Evolutionary conservation across 306 rosid species (phyloP), one percentile per base, ranked within the genome.

Genomic region (Ochetophila trinervis): DNA sequence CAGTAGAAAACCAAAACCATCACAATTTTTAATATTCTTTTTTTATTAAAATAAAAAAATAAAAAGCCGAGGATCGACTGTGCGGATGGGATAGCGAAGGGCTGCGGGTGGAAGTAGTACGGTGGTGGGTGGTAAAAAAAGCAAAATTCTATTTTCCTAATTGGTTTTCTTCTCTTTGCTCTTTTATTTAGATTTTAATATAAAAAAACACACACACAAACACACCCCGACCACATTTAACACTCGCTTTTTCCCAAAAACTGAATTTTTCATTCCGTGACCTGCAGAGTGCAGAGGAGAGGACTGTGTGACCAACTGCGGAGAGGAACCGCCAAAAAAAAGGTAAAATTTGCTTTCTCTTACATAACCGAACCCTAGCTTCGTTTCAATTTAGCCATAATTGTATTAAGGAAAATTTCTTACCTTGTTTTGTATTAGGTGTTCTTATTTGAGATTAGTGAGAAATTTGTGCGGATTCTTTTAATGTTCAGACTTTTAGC

Each of bases 11-110:
- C 37, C 11, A 44, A 16, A 50, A 48, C 7, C 23, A 64, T 23
- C 17, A 23, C 18, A 59, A 30, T 59, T 20, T 14, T 15, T 37
- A 30, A 58, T 11, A 2, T 8, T 27, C 17, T 24, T n/a, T 35
- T 45, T 27, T 27, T 27, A 27, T 27, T 27, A 40, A 16, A 4
- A 11, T 8, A 16, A 16, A 48, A 13, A 53, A 17, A 17, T 5
- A 8, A 32, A 32, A 16, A 48, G n/a, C 32, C 32, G 32, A 27
- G 6, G 16, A 49, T 1, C 5, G 27, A 48, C 22, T 63, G 51
- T 51, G 49, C 30, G 60, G 69, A 18, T 65, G 51, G 69, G 59
- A 59, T 50, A 50, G 50, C n/a, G 24, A 48, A 24, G 68, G 16
- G 66, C 22, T 51, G 66, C 30, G 60, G 60, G 27, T n/a, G 14